Evolutionary conservation across 495 filamentous ascomycete species (phyloP), one percentile per base, ranked within the genome.

Genomic region (Hamigera avellanea): DNA sequence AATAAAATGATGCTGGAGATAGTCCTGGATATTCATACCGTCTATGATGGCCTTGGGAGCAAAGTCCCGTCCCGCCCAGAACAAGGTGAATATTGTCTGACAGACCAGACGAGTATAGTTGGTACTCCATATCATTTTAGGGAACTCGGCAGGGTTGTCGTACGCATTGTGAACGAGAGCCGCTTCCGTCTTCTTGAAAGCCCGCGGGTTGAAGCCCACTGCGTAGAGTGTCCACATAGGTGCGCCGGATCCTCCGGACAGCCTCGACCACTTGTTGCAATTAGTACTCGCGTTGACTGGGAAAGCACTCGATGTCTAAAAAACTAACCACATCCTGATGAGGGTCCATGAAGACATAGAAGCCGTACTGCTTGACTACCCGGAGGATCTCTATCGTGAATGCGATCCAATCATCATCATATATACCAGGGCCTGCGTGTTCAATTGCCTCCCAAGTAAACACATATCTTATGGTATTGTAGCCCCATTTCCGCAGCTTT

Each of bases 401-500:
- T 35, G 82, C 60, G 41, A 95, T 83, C 82, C 84, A 98, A 42
- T 86, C 82, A 49, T 98, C 82, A 43, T 98, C 91, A 57, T 96
- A 98, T 43, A 69, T 82, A 1, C 87, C 86, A n/a, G 91, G 91
- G 0, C 88, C 91, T 9, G 78, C 79, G 40, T 86, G 78, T 62
- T 98, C 91, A 49, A 98, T 89, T n/a, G 91, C 89, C 55, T 98
- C 91, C 91, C 91, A 98, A 0, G 89, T 96, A 54, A 94, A 98
- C 41, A 98, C 70, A 53, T 98, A 98, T 49, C 91, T 72, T 35
- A 98, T 89, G 1, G 83, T 84, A 57, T 95, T 98, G 59, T 95
- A 98, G 6, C 91, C 91, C 67, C 74, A 94, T 42, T 79, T 81
- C 42, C 80, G 79, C 35, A 98, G 58, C 21, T 86, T 67, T n/a